phyloP scores from a whole-genome alignment of 495 filamentous ascomycete species.

The Clohesyomyces aquaticus region DNA sequence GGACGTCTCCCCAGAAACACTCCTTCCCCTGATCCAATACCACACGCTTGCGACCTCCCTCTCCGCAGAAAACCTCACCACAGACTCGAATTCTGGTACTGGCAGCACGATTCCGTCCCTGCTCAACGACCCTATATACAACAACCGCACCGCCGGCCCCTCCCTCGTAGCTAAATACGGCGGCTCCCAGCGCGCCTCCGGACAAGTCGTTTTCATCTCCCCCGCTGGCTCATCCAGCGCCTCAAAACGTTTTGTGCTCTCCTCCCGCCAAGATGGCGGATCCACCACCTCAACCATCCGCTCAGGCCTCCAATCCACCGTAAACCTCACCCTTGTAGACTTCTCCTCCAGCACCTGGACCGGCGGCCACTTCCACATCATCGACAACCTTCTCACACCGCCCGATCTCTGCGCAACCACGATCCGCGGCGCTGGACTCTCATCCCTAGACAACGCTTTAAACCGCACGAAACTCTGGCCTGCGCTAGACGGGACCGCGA shows the following conservation, averaged over 20 bases:
- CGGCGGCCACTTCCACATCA: slow-evolving; percentile 26
- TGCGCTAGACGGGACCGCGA: slow-evolving; percentile 36
- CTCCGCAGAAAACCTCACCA: slow-evolving; percentile 15
- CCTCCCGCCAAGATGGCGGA: slow-evolving; percentile 4
- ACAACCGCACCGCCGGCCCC: slow-evolving; percentile 22
- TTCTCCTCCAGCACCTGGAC: slow-evolving; percentile 5
- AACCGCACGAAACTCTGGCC: slow-evolving; percentile 34
- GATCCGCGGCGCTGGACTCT: slow-evolving; percentile 31
- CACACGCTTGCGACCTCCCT: slow-evolving; percentile 23
- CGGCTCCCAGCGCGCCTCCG: background rate
- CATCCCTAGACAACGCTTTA: slow-evolving; percentile 35
- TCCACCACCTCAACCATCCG: background rate
- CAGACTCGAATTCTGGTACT: background rate
- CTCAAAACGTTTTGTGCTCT: no score
- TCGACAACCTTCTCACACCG: slow-evolving; percentile 38
- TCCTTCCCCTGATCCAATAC: slow-evolving; percentile 25
- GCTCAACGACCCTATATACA: slow-evolving; percentile 9
- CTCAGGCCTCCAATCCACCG: slow-evolving; percentile 23
- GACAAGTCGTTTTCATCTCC: slow-evolving; percentile 34
- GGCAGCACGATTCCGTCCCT: slow-evolving; percentile 24
- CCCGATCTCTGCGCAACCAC: slow-evolving; percentile 40
- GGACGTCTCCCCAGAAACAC: slow-evolving; percentile 1
- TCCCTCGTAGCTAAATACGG: slow-evolving; percentile 17
- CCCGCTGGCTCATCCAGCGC: no score
- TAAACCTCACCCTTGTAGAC: slow-evolving; percentile 15